These are phyloP conservation scores for Macadamia integrifolia DNA, from an alignment of 164 flowering plant species.

Conservation along the genomic window DNA sequence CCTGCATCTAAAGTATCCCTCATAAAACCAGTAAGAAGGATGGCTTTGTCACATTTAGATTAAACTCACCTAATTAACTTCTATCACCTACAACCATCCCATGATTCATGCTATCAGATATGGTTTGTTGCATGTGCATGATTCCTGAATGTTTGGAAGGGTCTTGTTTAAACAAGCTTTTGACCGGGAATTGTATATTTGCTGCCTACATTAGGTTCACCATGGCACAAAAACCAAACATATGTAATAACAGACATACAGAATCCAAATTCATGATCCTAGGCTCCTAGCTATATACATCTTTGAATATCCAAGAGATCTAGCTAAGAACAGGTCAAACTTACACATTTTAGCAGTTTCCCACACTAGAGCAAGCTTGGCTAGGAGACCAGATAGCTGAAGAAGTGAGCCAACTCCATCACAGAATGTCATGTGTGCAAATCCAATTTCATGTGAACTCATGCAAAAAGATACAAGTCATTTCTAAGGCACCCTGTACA, in stretches of 20 bases:
- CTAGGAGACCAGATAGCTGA: slow-evolving; percentile 85
- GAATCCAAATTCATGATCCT: slow-evolving; percentile 3
- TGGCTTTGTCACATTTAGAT: too few species aligned
- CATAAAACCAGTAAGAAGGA: too few species aligned
- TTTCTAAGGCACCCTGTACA: neutral
- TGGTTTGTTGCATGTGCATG: too few species aligned
- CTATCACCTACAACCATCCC: too few species aligned
- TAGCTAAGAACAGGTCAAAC: neutral
- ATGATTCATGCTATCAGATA: too few species aligned
- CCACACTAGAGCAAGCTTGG: slow-evolving; percentile 71
- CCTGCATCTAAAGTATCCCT: too few species aligned
- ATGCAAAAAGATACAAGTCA: neutral
- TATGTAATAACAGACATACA: neutral
- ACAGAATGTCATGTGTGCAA: slow-evolving; percentile 98
- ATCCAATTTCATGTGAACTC: slow-evolving; percentile 80
- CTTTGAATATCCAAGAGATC: neutral
- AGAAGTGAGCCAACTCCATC: slow-evolving; percentile 98
- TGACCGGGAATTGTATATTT: too few species aligned
- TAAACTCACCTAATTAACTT: too few species aligned
- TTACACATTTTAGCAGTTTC: slow-evolving; percentile 80
- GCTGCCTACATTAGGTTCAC: too few species aligned
- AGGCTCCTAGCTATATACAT: neutral
- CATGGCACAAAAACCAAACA: neutral
- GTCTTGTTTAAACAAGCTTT: too few species aligned
- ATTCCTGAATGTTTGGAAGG: too few species aligned